Percentiles rank a stretch among this genome's conserved stretches.
Conservation (phyloP, 495 filamentous ascomycete genomes). For the Polyplosphaeria fusca region DNA sequence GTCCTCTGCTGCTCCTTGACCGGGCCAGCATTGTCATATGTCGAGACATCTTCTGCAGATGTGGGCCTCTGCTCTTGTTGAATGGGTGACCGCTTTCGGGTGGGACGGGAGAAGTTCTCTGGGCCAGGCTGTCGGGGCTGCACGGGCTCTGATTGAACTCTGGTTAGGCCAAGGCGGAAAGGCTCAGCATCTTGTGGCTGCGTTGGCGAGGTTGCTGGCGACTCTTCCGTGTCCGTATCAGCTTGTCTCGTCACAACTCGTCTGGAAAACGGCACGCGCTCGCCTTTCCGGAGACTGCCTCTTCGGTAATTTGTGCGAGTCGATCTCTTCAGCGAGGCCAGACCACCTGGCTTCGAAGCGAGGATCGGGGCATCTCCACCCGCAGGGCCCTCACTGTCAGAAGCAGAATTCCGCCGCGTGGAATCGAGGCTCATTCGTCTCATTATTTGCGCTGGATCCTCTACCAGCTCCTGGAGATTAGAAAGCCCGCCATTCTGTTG, state of each 20-base stretch:
- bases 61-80: not conserved
- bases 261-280: conserved; percentile 73
- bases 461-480: conserved; percentile 71
- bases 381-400: conserved; percentile 46
- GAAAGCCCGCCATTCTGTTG: conserved; percentile 18
- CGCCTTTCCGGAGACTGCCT: conserved; percentile 78
- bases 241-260: conserved; percentile 57
- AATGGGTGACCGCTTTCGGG: conserved; percentile 27
- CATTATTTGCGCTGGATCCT: conserved; percentile 69
- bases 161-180: conserved; percentile 54
- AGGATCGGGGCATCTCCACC: conserved; percentile 87
- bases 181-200: conserved; percentile 38
- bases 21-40: conserved; percentile 3
- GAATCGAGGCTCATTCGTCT: conserved; percentile 62
- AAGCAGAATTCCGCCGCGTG: conserved; percentile 35
- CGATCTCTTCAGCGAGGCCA: conserved; percentile 72
- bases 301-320: conserved; percentile 90
- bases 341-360: conserved; percentile 65
- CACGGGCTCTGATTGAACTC: conserved; percentile 76
- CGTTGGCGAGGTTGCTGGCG: conserved; percentile 45
- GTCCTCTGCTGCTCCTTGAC: conserved; percentile 11
- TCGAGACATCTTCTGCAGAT: conserved; percentile 15
- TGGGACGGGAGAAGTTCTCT: conserved; percentile 39
- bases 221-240: conserved; percentile 59
- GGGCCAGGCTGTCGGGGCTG: conserved; percentile 38